phyloP scores from a whole-genome alignment of 345 rosid species.

The Eucalyptus brandiana region DNA sequence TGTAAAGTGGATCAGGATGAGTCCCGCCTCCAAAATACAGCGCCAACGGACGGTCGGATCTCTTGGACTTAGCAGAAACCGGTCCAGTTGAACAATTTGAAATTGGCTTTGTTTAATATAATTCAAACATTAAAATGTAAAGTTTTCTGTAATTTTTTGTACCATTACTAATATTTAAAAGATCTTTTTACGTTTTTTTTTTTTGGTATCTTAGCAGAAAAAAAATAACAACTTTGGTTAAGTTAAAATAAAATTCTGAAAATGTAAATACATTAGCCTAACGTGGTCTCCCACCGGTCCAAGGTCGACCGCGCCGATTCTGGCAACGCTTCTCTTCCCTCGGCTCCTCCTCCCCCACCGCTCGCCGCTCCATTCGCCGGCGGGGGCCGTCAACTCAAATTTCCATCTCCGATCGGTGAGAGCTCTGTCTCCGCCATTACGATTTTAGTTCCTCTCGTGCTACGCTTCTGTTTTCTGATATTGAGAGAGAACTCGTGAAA shows the following conservation, averaged over 20 bases:
- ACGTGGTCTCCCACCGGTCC: background rate
- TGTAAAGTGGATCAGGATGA: too few relatives aligned
- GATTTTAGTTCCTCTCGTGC: background rate
- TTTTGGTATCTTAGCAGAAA: background rate
- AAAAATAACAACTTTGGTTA: background rate
- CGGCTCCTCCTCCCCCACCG: background rate
- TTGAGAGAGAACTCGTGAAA: too few relatives aligned
- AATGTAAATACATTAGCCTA: background rate
- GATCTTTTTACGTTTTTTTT: too few relatives aligned
- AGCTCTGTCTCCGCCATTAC: background rate
- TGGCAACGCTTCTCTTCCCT: background rate
- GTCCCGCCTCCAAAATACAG: too few relatives aligned
- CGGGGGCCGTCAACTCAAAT: background rate
- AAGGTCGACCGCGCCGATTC: background rate
- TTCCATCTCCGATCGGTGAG: background rate
- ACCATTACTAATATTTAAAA: too few relatives aligned
- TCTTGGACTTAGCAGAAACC: too few relatives aligned
- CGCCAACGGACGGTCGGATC: too few relatives aligned
- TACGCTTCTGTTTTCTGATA: background rate
- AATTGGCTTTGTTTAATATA: background rate
- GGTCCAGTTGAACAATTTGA: too few relatives aligned
- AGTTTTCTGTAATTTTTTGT: too few relatives aligned
- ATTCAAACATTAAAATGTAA: background rate
- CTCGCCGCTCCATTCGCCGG: background rate
- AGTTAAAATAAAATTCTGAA: background rate